Percentiles rank a stretch among this genome's conserved stretches.
Evolutionary conservation across 148 eudicot species (phyloP).

Genomic region (Camellia japonica): DNA sequence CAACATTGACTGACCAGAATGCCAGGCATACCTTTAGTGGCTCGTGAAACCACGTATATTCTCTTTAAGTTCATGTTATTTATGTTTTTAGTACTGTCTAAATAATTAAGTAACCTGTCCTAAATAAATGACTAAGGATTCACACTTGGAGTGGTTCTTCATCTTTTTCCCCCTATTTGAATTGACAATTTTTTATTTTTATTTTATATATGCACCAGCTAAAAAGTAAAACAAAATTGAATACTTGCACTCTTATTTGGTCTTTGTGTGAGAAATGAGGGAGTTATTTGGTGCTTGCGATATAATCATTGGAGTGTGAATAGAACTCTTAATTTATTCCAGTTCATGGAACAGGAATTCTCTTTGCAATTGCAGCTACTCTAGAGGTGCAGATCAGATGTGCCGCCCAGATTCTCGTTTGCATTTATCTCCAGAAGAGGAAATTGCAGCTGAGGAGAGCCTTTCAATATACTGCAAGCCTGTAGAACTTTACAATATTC

Average conservation of each 20-base stretch:
- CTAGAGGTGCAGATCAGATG: slow-evolving; percentile 72
- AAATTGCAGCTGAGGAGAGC: slow-evolving; percentile 75
- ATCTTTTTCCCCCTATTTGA: not conserved
- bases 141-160: not conserved
- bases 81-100: slow-evolving; percentile 11
- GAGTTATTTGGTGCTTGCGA: slow-evolving; percentile 5
- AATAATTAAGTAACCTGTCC: not conserved
- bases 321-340: slow-evolving; percentile 14
- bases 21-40: slow-evolving; percentile 94
- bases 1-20: slow-evolving; percentile 45
- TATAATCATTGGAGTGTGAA: not conserved
- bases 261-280: not conserved
- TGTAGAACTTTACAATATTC: slow-evolving; percentile 93
- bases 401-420: slow-evolving; percentile 67
- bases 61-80: slow-evolving; percentile 5
- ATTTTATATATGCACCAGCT: not conserved
- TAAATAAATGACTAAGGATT: not conserved
- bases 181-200: not conserved
- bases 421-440: slow-evolving; percentile 80
- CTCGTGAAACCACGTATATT: slow-evolving; percentile 74
- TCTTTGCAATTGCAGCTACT: slow-evolving; percentile 55
- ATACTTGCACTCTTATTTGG: not conserved
- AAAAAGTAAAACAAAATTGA: not conserved
- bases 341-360: slow-evolving; percentile 29
- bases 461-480: slow-evolving; percentile 90